Evolutionary conservation across 805 yeast species (phyloP), one percentile per base, ranked within the genome.

Genomic region (Myxozyma mucilagina): DNA sequence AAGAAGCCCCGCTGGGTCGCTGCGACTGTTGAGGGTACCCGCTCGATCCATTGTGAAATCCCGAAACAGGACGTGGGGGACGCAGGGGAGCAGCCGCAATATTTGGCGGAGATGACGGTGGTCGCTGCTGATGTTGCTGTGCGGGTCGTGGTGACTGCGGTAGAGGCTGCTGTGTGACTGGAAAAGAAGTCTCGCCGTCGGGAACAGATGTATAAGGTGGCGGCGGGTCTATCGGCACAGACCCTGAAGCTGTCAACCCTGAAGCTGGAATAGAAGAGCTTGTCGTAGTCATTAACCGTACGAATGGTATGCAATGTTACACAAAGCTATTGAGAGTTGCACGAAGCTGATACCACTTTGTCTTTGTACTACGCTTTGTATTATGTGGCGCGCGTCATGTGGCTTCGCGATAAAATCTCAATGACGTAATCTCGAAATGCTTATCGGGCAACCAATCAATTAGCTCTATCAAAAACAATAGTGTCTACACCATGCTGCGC

Each of bases 181-280:
- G 41, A 36, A 55, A 55, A 14, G 59, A 55, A 8, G 49, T 55
- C 20, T 35, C 31, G 43, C 50, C 50, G 47, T 55, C 59, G 29
- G 53, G 48, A 11, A 14, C 35, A 7, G 24, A 20, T 5, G 59
- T 34, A 39, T 55, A 55, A n/a, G 59, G 59, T 34, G 59, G 59
- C 13, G 59, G 59, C 16, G 52, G 42, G 7, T 55, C 59, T 10
- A 8, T 6, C 3, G 53, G 53, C 14, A 41, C 59, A 5, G 45
- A 31, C 11, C 44, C 34, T 5, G 39, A 29, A n/a, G n/a, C n/a
- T n/a, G n/a, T n/a, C n/a, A n/a, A n/a, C n/a, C n/a, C n/a, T 4
- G n/a, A 14, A 20, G 3, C 9, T 4, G 45, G 10, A 3, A 16
- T 41, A 41, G 45, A 41, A 16, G 18, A n/a, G 5, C 16, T 5